Percentiles rank a stretch among this genome's conserved stretches.
Conservation (phyloP, 257 asterid species). For the Cinchona pubescens region DNA sequence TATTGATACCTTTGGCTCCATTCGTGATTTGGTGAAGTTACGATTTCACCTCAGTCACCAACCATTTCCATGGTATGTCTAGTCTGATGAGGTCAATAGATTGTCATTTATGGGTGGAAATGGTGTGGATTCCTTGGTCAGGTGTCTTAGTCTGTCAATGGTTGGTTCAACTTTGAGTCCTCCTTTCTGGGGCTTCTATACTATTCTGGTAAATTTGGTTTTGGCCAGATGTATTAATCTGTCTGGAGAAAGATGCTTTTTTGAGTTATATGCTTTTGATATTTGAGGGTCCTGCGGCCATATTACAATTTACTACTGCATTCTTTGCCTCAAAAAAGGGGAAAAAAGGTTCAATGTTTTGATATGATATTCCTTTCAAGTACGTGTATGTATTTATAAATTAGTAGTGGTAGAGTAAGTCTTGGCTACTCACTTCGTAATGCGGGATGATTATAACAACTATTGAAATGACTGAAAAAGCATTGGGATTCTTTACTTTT, state of each 20-base stretch:
- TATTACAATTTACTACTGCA: not conserved
- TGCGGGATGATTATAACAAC: too few relatives aligned
- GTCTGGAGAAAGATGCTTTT: not conserved
- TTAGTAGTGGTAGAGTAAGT: not conserved
- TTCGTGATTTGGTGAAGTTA: constrained; percentile 21
- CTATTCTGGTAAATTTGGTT: constrained; percentile 14
- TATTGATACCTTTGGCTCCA: constrained; percentile 7
- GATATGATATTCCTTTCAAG: not conserved
- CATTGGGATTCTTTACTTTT: too few relatives aligned
- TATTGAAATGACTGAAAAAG: too few relatives aligned
- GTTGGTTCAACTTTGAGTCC: constrained; percentile 25
- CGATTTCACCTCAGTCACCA: constrained; percentile 11
- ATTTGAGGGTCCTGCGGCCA: not conserved
- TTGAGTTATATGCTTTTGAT: constrained; percentile 2
- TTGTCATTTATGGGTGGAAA: constrained; percentile 15
- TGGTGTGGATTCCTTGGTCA: constrained; percentile 17
- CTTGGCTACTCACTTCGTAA: too few relatives aligned
- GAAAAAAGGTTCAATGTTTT: not conserved
- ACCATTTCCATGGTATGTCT: constrained; percentile 15
- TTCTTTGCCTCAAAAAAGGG: not conserved
- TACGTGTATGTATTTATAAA: not conserved
- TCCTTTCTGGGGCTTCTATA: constrained; percentile 12
- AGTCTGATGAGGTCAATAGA: constrained; percentile 18
- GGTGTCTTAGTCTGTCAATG: constrained; percentile 16
- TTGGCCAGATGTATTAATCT: constrained; percentile 5